Percentiles rank a stretch among this genome's conserved stretches.
phyloP scores from a whole-genome alignment of 768 basidiomycete genomes.

The Suillus paluster region DNA sequence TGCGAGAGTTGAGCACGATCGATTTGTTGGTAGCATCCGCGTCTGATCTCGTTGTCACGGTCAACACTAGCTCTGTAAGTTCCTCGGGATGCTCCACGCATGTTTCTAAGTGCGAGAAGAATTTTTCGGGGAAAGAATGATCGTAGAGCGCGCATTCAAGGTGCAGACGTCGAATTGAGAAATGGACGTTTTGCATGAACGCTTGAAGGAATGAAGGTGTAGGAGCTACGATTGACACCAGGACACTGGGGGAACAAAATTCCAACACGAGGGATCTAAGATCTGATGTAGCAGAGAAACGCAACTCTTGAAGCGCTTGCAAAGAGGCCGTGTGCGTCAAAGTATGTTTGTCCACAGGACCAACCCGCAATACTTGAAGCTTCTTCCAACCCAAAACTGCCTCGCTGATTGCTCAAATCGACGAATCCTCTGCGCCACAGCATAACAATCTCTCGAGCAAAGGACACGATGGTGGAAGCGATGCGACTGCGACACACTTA shows the following conservation, averaged over 20 bases:
- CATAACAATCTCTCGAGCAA: neutral
- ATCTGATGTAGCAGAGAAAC: neutral
- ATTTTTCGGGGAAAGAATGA: no score
- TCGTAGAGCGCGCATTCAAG: neutral
- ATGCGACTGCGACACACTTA: neutral
- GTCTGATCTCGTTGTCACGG: neutral
- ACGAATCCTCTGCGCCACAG: neutral
- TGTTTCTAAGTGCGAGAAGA: neutral
- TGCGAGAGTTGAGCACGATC: neutral
- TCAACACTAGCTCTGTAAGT: neutral
- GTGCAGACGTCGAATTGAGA: constrained; percentile 3
- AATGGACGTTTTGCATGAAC: neutral
- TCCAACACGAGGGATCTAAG: neutral
- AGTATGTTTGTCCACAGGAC: neutral
- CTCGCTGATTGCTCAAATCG: neutral
- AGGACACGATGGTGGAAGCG: constrained; percentile 2
- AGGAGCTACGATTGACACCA: neutral
- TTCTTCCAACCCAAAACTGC: neutral
- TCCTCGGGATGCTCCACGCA: neutral
- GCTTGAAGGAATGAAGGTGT: neutral
- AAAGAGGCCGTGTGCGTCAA: neutral
- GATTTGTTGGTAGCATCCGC: neutral
- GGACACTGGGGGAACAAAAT: neutral
- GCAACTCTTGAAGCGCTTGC: neutral
- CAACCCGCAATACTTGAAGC: neutral